Base-by-base conservation (phyloP, 352 stramenopile species). In the Pythium pyrilobum region DNA sequence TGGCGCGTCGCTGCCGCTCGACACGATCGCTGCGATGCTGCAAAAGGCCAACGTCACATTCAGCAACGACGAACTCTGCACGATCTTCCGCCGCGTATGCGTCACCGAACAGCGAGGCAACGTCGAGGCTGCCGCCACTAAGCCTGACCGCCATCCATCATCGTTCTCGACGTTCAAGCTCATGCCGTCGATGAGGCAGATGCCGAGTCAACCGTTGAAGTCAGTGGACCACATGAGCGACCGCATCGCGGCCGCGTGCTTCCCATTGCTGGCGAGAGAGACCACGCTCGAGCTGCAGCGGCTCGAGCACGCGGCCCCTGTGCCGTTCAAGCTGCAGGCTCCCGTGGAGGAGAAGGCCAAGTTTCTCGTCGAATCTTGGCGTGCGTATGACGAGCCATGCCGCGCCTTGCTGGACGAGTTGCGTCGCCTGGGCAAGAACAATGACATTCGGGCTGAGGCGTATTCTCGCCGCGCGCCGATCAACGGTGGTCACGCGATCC, bases 171-270 rank as follows among this genome's bases (percentile, higher is more conserved):
- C 37, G 18, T 27, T 15, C 18, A 43, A 43, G 37, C 18, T 43
- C 37, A 43, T n/a, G n/a, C n/a, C n/a, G n/a, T n/a, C n/a, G n/a
- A n/a, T n/a, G n/a, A n/a, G n/a, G n/a, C n/a, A n/a, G n/a, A n/a
- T n/a, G n/a, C n/a, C n/a, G n/a, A n/a, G n/a, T n/a, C n/a, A n/a
- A n/a, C n/a, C n/a, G n/a, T n/a, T 36, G 9, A 36, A 49, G 28
- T 13, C 32, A 10, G 48, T 59, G 0, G 71, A 85, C 7, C 72
- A 63, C 5, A 70, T 90, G 42, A 82, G 76, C 24, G 74, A 90
- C 20, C 75, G 81, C 2, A 58, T 92, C 13, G 79, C 73, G 7
- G 75, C 74, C 13, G 77, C 77, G 8, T 87, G 68, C 32, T 92
- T 77, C 44, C 74, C 72, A 4, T 29, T 88, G 20, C 23, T 88